These are phyloP conservation scores for Alternaria brassicae DNA, from an alignment of 2,329 filamentous ascomycete species.

Conservation along the genomic window DNA sequence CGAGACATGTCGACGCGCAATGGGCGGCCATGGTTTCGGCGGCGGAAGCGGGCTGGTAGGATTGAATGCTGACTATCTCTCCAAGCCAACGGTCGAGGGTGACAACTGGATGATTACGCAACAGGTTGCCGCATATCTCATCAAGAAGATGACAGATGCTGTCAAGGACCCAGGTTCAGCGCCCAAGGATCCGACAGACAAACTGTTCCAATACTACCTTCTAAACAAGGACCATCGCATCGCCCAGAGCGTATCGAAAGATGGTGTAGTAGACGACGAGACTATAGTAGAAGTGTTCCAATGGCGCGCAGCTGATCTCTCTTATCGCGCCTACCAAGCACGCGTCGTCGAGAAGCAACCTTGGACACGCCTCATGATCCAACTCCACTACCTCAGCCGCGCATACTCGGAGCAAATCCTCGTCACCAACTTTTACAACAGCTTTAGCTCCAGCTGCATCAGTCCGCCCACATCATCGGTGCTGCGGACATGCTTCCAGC, in stretches of 20 bases:
- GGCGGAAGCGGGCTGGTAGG: slow-evolving; percentile 61
- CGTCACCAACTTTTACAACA: slow-evolving; percentile 56
- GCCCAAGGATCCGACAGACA: slow-evolving; percentile 51
- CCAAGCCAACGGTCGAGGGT: slow-evolving; percentile 63
- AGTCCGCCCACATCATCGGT: slow-evolving; percentile 40
- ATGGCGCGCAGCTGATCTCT: slow-evolving; percentile 55
- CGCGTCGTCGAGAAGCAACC: slow-evolving; percentile 55
- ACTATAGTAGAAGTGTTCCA: slow-evolving; percentile 56
- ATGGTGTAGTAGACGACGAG: slow-evolving; percentile 46
- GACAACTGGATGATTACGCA: slow-evolving; percentile 67
- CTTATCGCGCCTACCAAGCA: slow-evolving; percentile 53
- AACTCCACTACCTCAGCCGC: slow-evolving; percentile 52
- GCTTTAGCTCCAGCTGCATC: slow-evolving; percentile 35
- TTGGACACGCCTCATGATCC: slow-evolving; percentile 58
- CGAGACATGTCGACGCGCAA: slow-evolving; percentile 60
- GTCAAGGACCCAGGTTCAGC: slow-evolving; percentile 43
- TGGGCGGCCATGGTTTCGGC: slow-evolving; percentile 63
- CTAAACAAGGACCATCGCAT: slow-evolving; percentile 36
- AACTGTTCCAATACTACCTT: slow-evolving; percentile 53
- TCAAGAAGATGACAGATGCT: slow-evolving; percentile 60
- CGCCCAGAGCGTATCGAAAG: slow-evolving; percentile 33
- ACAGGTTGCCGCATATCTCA: slow-evolving; percentile 59
- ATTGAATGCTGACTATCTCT: slow-evolving; percentile 60
- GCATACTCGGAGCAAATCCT: slow-evolving; percentile 60
- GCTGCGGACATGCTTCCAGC: slow-evolving; percentile 55